Evolutionary conservation across 1,284 basidiomycete species (phyloP).

Genomic region (Calocybe gambosa): DNA sequence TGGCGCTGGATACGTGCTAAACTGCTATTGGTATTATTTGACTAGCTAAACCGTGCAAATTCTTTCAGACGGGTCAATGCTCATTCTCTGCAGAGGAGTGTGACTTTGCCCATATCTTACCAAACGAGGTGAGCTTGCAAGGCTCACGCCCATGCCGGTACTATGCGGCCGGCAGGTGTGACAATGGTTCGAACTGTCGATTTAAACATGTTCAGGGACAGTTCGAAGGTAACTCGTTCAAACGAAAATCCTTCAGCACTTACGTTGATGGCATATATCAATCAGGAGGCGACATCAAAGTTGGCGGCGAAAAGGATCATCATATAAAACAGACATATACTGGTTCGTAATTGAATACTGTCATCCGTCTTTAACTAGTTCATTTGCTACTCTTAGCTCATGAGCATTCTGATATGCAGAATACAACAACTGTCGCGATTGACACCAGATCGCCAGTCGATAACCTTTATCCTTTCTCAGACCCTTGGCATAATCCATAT

Average conservation of each 20-base stretch:
- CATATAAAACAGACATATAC: not conserved
- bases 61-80: slow-evolving; percentile 35
- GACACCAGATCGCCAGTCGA: slow-evolving; percentile 3
- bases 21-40: not conserved
- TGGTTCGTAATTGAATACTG: not conserved
- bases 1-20: not conserved
- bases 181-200: slow-evolving; percentile 31
- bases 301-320: not conserved
- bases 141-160: slow-evolving; percentile 28
- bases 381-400: not conserved
- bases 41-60: slow-evolving; percentile 42
- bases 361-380: not conserved
- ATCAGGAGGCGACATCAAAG: slow-evolving; percentile 4
- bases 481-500: slow-evolving; percentile 10
- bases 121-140: slow-evolving; percentile 18
- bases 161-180: slow-evolving; percentile 32
- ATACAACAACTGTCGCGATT: not conserved
- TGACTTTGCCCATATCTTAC: slow-evolving; percentile 38
- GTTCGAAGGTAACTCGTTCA: slow-evolving; percentile 18
- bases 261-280: not conserved
- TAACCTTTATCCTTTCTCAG: slow-evolving; percentile 4
- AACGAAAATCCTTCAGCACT: not conserved
- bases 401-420: not conserved
- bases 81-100: slow-evolving; percentile 36
- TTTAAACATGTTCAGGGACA: slow-evolving; percentile 28